A percentile compares a stretch with the other conserved stretches of the same genome.
Evolutionary conservation across 139 green algal genomes (phyloP).

Genomic region (Chlorella ohadii): DNA sequence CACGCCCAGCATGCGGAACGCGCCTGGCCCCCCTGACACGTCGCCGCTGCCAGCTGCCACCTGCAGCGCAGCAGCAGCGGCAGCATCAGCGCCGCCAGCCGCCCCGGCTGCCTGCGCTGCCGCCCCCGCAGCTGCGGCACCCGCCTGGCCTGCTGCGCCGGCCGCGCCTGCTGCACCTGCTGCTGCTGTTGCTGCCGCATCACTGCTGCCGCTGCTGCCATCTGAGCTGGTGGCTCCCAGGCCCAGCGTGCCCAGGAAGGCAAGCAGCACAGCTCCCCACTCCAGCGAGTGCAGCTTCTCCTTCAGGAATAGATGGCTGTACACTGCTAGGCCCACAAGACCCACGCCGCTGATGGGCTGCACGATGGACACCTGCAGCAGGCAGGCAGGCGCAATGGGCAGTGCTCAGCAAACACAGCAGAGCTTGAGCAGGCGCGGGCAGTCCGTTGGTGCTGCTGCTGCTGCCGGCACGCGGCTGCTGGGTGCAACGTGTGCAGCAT

Average conservation of each 20-base stretch:
- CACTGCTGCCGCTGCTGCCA: not conserved
- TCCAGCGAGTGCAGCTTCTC: constrained; percentile 66
- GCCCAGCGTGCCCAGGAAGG: constrained; percentile 63
- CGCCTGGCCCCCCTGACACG: not conserved
- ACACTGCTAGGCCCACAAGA: constrained; percentile 84
- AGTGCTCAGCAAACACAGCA: not conserved
- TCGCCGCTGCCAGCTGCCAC: not conserved
- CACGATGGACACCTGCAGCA: constrained; percentile 82
- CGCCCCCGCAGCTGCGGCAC: constrained; percentile 2
- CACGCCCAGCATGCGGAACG: constrained; percentile 45
- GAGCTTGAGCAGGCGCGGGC: not conserved
- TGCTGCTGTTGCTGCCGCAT: not conserved
- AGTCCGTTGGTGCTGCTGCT: too few species aligned
- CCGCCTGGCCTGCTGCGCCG: constrained; percentile 1
- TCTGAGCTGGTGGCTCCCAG: constrained; percentile 60
- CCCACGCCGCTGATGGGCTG: constrained; percentile 88
- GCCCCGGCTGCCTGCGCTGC: not conserved
- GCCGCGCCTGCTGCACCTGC: not conserved
- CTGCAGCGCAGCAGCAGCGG: constrained; percentile 1
- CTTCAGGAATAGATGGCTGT: constrained; percentile 88
- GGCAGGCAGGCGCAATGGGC: not conserved
- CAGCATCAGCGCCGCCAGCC: not conserved
- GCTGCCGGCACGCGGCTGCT: too few species aligned
- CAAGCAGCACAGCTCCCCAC: constrained; percentile 70
- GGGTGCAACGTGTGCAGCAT: too few species aligned